Percentiles rank a stretch among this genome's conserved stretches.
phyloP scores from a whole-genome alignment of 202 grass and related monocot genomes.

The Schoenoplectus tabernaemontani region DNA sequence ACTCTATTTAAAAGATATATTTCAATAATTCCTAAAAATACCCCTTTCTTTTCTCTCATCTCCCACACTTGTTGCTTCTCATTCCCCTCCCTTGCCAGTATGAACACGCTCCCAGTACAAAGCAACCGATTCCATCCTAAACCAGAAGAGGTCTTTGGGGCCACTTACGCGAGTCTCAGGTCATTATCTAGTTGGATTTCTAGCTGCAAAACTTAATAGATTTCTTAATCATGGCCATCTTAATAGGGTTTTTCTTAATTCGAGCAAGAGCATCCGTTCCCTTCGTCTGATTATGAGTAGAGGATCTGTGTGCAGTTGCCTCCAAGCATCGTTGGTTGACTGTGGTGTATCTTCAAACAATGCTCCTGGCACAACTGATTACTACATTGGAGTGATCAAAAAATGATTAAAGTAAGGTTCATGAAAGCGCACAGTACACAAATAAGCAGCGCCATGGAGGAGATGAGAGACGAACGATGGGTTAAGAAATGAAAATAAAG shows the following conservation, averaged over 20 bases:
- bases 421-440: background rate
- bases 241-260: constrained; percentile 97
- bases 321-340: constrained; percentile 90
- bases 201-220: constrained; percentile 49
- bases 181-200: background rate
- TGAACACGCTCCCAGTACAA: background rate
- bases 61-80: no score
- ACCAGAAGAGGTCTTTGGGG: no score
- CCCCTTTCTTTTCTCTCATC: no score
- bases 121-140: background rate
- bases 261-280: constrained; percentile 82
- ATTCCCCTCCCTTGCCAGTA: no score
- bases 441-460: no score
- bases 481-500: no score
- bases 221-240: constrained; percentile 99
- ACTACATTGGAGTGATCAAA: constrained; percentile 3
- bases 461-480: no score
- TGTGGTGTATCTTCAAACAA: constrained; percentile 95
- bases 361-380: constrained; percentile 56
- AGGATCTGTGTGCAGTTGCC: constrained; percentile 91
- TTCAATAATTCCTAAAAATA: no score
- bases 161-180: no score
- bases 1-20: no score
- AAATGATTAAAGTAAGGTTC: background rate
- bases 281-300: constrained; percentile 81